Evolutionary conservation across 2,329 filamentous ascomycete species (phyloP).

Genomic region (Neofusicoccum cordaticola): DNA sequence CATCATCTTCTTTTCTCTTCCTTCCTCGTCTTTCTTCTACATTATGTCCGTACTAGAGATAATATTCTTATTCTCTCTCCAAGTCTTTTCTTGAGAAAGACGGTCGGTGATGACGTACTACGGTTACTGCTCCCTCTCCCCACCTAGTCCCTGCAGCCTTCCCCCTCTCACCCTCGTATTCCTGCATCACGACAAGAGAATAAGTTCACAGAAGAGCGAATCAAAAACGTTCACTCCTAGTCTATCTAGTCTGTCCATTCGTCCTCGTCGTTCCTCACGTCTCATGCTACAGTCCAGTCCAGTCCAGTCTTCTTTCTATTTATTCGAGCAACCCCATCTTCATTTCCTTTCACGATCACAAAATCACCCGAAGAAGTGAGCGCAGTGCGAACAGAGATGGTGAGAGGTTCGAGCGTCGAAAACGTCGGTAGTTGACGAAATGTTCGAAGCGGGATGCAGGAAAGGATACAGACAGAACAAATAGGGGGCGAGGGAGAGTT

Average conservation of each 20-base stretch:
- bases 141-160: background rate
- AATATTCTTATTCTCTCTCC: background rate
- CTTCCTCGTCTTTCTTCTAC: background rate
- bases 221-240: too few relatives aligned
- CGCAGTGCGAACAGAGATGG: too few relatives aligned
- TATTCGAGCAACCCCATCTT: slow-evolving; percentile 4
- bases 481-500: background rate
- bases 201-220: too few relatives aligned
- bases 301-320: background rate
- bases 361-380: background rate
- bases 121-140: background rate
- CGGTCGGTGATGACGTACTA: slow-evolving; percentile 8
- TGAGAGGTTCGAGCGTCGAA: too few relatives aligned
- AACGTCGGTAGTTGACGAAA: too few relatives aligned
- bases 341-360: background rate
- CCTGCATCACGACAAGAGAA: too few relatives aligned
- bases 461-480: background rate
- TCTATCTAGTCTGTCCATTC: background rate
- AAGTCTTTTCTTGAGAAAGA: background rate
- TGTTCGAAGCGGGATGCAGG: too few relatives aligned
- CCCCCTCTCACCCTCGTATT: background rate
- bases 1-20: background rate
- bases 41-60: background rate
- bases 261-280: background rate
- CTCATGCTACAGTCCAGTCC: slow-evolving; percentile 22